A percentile compares a stretch with the other conserved stretches of the same genome.
Conservation (phyloP, 2,329 filamentous ascomycete genomes). For the Hypoxylon sp. region DNA sequence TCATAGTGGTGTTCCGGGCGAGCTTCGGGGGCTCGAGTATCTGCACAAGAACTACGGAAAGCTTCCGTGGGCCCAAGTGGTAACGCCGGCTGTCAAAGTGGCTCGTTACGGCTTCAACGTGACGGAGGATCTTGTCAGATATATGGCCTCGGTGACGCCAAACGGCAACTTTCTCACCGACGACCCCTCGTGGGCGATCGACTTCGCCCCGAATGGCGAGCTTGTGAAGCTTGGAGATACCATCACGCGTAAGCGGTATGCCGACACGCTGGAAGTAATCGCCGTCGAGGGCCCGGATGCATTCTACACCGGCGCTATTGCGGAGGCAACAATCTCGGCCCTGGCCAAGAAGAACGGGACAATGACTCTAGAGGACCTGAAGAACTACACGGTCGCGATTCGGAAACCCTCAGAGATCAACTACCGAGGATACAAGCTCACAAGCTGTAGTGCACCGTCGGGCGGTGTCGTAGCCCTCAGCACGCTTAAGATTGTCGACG, state of each 20-base stretch:
- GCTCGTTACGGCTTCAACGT: conserved; percentile 78
- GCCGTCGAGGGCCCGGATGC: conserved; percentile 48
- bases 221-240: conserved; percentile 46
- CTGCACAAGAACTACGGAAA: conserved; percentile 73
- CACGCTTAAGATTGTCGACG: conserved; percentile 77
- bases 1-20: conserved; percentile 70
- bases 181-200: conserved; percentile 79
- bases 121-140: conserved; percentile 69
- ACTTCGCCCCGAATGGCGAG: conserved; percentile 69
- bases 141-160: conserved; percentile 64
- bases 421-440: conserved; percentile 76
- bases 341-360: conserved; percentile 71
- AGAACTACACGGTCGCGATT: conserved; percentile 73
- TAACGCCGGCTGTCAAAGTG: conserved; percentile 74
- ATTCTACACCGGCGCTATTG: conserved; percentile 55
- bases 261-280: conserved; percentile 62
- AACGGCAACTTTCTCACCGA: conserved; percentile 70
- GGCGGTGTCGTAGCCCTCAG: conserved; percentile 76
- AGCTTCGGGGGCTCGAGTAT: conserved; percentile 76
- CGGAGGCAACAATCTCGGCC: conserved; percentile 60
- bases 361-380: conserved; percentile 83
- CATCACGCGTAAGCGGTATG: conserved; percentile 61
- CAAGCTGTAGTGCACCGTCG: conserved; percentile 72
- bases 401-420: conserved; percentile 67
- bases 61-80: conserved; percentile 70